These are phyloP conservation scores for Trichosporon sp. DNA, from an alignment of 1,284 basidiomycete genomes.

Conservation along the genomic window DNA sequence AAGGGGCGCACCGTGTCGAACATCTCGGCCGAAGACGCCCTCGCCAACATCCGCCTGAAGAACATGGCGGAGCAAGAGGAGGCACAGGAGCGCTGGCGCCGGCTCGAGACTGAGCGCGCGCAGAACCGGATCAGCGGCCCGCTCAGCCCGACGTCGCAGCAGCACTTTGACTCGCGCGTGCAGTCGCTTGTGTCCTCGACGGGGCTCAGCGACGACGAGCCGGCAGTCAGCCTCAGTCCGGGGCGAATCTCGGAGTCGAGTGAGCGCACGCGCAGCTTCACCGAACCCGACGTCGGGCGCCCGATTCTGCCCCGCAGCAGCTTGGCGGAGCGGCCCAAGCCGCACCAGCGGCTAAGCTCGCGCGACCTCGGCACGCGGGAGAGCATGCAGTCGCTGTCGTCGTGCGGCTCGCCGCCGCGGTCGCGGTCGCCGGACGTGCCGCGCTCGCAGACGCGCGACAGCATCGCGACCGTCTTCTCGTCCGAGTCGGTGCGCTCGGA, in stretches of 20 bases:
- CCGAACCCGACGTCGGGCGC: not conserved
- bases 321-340: not conserved
- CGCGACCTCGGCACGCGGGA: constrained; percentile 1
- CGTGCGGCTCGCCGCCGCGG: not conserved
- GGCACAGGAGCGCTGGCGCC: constrained; percentile 33
- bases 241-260: not conserved
- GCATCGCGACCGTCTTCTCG: not conserved
- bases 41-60: constrained; percentile 26
- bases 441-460: not conserved
- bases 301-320: not conserved
- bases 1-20: constrained; percentile 17
- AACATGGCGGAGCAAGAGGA: constrained; percentile 27
- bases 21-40: constrained; percentile 25
- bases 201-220: not conserved
- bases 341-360: not conserved
- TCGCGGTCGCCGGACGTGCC: not conserved
- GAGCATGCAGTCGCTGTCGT: constrained; percentile 3
- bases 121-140: not conserved
- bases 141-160: constrained; percentile 2
- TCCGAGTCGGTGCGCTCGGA: not conserved
- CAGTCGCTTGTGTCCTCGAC: not conserved
- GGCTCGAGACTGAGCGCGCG: constrained; percentile 13
- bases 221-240: not conserved
- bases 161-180: not conserved
- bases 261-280: not conserved